phyloP scores from a whole-genome alignment of 129 eudicot species.

The Centella asiatica region DNA sequence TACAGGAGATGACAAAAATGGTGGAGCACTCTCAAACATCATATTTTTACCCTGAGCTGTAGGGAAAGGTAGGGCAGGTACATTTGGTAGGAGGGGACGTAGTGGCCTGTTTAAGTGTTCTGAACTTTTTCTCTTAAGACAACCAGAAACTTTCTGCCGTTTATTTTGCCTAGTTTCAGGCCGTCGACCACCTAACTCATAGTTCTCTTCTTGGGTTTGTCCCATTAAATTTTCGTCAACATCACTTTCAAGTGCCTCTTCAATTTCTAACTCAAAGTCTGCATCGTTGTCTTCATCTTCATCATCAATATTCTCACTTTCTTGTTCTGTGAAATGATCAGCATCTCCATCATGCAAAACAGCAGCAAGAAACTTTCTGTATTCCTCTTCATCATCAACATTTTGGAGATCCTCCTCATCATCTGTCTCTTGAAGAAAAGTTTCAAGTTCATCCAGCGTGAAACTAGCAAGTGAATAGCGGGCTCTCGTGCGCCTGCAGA shows the following conservation, averaged over 20 bases:
- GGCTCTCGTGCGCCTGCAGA: constrained; percentile 89
- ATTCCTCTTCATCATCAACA: constrained; percentile 83
- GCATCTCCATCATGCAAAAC: constrained; percentile 61
- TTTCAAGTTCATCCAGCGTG: constrained; percentile 95
- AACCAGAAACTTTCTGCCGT: constrained; percentile 33
- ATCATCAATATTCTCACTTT: constrained; percentile 51
- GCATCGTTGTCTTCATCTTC: constrained; percentile 96
- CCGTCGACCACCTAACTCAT: constrained; percentile 40
- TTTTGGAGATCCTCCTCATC: constrained; percentile 90
- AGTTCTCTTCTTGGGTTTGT: constrained; percentile 25
- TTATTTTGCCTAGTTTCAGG: constrained; percentile 75
- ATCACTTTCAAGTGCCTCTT: constrained; percentile 94
- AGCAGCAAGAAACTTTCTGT: constrained; percentile 88
- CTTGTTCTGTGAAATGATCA: constrained; percentile 32
- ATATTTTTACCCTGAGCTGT: constrained; percentile 17
- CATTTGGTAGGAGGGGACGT: constrained; percentile 65
- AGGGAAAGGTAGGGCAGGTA: constrained; percentile 32
- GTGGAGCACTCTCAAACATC: constrained; percentile 21
- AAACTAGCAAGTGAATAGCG: constrained; percentile 91
- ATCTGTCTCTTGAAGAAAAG: constrained; percentile 96
- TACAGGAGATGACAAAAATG: constrained; percentile 18
- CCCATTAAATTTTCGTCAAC: constrained; percentile 42
- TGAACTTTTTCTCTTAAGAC: constrained; percentile 29
- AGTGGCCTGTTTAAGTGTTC: constrained; percentile 46
- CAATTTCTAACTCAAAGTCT: constrained; percentile 93